These are phyloP conservation scores for Trebouxia sp. DNA, from an alignment of 139 green algal genomes.

Conservation along the genomic window DNA sequence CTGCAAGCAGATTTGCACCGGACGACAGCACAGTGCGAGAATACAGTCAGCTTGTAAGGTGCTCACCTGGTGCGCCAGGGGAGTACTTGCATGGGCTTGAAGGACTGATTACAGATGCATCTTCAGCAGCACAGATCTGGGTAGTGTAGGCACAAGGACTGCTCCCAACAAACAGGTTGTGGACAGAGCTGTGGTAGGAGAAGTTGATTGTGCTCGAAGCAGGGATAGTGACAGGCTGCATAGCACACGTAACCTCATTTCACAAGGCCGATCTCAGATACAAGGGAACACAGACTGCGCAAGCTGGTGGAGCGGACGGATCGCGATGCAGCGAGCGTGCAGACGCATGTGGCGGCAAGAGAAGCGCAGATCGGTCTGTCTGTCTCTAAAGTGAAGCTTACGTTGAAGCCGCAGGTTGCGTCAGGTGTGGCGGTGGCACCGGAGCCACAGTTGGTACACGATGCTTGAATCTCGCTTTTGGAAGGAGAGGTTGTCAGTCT, in stretches of 20 bases:
- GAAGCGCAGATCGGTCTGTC: too few species aligned
- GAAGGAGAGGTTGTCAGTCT: neutral
- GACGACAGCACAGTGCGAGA: too few species aligned
- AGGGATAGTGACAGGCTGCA: neutral
- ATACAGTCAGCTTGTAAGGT: too few species aligned
- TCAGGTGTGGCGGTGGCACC: neutral
- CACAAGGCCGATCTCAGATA: too few species aligned
- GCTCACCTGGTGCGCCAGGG: neutral
- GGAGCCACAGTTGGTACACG: neutral
- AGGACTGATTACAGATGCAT: neutral
- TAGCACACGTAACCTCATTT: neutral
- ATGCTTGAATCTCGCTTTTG: neutral
- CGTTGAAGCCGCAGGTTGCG: neutral
- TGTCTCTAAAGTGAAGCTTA: too few species aligned
- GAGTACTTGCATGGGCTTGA: conserved; percentile 18
- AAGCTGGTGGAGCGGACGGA: too few species aligned
- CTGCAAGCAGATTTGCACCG: too few species aligned
- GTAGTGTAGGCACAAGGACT: conserved; percentile 16
- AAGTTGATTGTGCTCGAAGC: neutral
- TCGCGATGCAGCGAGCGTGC: too few species aligned
- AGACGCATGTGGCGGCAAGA: too few species aligned
- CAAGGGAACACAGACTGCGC: too few species aligned
- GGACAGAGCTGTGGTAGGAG: neutral
- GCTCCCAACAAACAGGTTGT: conserved; percentile 7
- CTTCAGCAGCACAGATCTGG: neutral